phyloP scores from a whole-genome alignment of 768 basidiomycete genomes.

The Russula earlei region DNA sequence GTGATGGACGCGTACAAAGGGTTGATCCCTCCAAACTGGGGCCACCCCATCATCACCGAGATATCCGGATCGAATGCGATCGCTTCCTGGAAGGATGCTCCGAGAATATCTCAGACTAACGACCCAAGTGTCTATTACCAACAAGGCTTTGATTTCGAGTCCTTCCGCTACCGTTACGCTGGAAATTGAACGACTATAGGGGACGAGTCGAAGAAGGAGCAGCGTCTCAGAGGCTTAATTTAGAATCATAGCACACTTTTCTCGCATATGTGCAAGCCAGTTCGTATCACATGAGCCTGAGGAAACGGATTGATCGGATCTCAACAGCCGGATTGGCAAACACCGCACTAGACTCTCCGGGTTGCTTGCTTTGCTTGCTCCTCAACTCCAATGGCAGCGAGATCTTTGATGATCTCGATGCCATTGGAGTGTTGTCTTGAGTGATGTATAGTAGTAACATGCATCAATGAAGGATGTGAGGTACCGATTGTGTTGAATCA shows the following conservation, averaged over 20 bases:
- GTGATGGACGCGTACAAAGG: constrained; percentile 2
- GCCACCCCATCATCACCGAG: constrained; percentile 1
- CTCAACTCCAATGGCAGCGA: no score
- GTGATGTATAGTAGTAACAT: no score
- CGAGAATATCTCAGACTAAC: background rate
- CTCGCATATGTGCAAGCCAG: background rate
- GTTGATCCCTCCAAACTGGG: constrained; percentile 10
- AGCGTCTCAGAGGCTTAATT: background rate
- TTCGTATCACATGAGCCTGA: no score
- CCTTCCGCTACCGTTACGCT: background rate
- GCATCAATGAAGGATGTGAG: no score
- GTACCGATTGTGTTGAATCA: no score
- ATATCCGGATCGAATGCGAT: background rate
- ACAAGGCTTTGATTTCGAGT: background rate
- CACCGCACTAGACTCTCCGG: no score
- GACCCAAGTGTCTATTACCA: background rate
- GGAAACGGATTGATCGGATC: no score
- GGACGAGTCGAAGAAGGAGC: background rate
- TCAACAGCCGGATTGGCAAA: no score
- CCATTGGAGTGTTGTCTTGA: no score
- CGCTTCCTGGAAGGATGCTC: no score
- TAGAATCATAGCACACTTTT: background rate
- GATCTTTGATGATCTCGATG: no score
- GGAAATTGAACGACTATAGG: background rate
- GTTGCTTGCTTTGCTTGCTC: no score